These are phyloP conservation scores for Aspergillus sp. DNA, from an alignment of 2,329 filamentous ascomycete species.

Conservation along the genomic window DNA sequence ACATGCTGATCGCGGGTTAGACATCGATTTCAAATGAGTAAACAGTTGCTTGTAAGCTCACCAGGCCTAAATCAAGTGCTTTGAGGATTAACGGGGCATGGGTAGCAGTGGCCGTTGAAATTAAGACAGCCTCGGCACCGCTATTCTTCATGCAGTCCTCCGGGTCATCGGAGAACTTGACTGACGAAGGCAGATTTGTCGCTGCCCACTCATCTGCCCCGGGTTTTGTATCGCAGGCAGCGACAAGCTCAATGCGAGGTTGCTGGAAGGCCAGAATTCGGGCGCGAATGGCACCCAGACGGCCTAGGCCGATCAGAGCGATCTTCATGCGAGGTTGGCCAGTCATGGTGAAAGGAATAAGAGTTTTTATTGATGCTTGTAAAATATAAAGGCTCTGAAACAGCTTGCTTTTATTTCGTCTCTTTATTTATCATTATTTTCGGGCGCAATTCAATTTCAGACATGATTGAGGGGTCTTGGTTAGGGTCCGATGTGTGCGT, in stretches of 20 bases:
- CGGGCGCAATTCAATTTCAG: no score
- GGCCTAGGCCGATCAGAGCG: slow-evolving; percentile 15
- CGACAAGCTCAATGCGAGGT: slow-evolving; percentile 39
- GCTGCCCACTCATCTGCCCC: slow-evolving; percentile 35
- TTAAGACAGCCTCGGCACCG: slow-evolving; percentile 12
- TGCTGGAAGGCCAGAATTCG: slow-evolving; percentile 38
- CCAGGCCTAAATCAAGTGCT: slow-evolving; percentile 4
- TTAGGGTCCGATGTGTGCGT: no score
- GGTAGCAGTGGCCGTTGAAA: slow-evolving; percentile 12
- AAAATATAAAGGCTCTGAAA: no score
- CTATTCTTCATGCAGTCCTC: slow-evolving; percentile 9
- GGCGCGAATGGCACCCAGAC: slow-evolving; percentile 27
- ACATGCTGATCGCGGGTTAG: not conserved
- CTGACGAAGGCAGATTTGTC: slow-evolving; percentile 22
- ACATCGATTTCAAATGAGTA: rapidly evolving
- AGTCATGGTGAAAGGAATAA: not conserved
- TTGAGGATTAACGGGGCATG: slow-evolving; percentile 10
- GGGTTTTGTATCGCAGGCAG: slow-evolving; percentile 38
- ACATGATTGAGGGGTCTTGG: no score
- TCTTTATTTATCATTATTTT: no score
- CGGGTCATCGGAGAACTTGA: slow-evolving; percentile 8
- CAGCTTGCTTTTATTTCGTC: no score
- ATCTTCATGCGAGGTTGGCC: slow-evolving; percentile 8
- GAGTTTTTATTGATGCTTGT: not conserved
- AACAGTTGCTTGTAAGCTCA: not conserved